Percentiles rank a stretch among this genome's conserved stretches.
These are phyloP conservation scores for Dryas integrifolia DNA, from an alignment of 331 rosid genomes.

Conservation along the genomic window DNA sequence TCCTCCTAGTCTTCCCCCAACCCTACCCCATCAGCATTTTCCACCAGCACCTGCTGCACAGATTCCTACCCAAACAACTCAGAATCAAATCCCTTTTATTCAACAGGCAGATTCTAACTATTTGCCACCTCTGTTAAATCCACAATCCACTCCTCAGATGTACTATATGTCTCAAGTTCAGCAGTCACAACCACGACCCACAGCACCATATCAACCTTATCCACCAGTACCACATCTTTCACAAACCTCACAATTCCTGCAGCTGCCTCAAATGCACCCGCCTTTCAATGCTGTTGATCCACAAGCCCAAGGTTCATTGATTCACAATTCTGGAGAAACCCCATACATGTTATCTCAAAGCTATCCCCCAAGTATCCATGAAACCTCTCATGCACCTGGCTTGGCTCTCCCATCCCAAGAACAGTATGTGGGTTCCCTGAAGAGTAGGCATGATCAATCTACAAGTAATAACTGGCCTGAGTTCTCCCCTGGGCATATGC, in stretches of 20 bases:
- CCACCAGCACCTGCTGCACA: conserved; percentile 17
- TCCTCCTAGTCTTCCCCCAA: conserved; percentile 20
- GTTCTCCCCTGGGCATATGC: conserved; percentile 16
- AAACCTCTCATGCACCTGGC: conserved; percentile 13
- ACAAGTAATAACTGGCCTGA: conserved; percentile 14
- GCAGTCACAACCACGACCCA: conserved; percentile 26
- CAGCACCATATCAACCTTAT: conserved; percentile 23
- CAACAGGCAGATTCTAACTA: conserved; percentile 22
- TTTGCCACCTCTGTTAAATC: conserved; percentile 22
- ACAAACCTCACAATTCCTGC: conserved; percentile 19
- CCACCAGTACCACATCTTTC: conserved; percentile 23
- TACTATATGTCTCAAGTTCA: conserved; percentile 22
- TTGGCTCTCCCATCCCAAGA: conserved; percentile 17
- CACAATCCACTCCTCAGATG: conserved; percentile 26
- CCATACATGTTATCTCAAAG: conserved; percentile 19
- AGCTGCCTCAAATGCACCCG: conserved; percentile 15
- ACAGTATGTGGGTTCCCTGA: conserved; percentile 18
- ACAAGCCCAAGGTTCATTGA: conserved; percentile 14
- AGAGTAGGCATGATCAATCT: conserved; percentile 15
- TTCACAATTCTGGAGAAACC: conserved; percentile 17
- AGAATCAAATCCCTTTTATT: conserved; percentile 17
- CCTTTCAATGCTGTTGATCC: conserved; percentile 14
- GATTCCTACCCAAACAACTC: conserved; percentile 20
- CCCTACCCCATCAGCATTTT: conserved; percentile 19
- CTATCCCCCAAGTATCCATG: conserved; percentile 25